These are phyloP conservation scores for Symbiotaphrina buchneri DNA, from an alignment of 495 filamentous ascomycete genomes.

Conservation along the genomic window DNA sequence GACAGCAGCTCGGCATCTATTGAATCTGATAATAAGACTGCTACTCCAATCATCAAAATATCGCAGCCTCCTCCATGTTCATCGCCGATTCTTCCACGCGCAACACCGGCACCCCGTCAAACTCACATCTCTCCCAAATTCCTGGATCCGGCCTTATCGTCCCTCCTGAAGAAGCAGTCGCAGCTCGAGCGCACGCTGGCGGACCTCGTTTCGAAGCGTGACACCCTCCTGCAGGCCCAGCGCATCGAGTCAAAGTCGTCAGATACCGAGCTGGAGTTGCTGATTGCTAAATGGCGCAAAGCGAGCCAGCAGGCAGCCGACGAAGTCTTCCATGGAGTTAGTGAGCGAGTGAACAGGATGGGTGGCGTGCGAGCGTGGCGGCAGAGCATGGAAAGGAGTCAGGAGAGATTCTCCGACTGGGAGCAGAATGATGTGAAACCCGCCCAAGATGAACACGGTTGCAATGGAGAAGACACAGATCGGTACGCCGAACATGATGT, in stretches of 20 bases:
- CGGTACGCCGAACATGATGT: neutral
- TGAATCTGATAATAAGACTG: too few relatives aligned
- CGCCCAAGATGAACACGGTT: conserved; percentile 4
- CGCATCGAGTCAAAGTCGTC: conserved; percentile 3
- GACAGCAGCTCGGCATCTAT: neutral
- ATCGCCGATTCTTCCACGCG: neutral
- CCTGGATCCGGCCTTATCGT: conserved; percentile 1
- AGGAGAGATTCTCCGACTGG: conserved; percentile 4
- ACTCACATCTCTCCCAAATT: neutral
- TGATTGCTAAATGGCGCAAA: conserved; percentile 18
- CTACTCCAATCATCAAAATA: too few relatives aligned
- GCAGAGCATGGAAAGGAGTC: neutral
- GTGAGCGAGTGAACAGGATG: conserved; percentile 6
- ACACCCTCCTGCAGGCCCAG: conserved; percentile 4
- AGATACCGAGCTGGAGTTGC: conserved; percentile 4
- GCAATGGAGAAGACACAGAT: conserved; percentile 1
- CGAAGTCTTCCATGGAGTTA: conserved; percentile 21
- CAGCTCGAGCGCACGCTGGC: conserved; percentile 1
- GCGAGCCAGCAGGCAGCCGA: conserved; percentile 27
- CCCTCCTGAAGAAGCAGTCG: conserved; percentile 3
- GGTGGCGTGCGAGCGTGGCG: neutral
- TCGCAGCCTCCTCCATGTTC: neutral
- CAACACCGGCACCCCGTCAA: too few relatives aligned
- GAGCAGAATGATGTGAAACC: conserved; percentile 7
- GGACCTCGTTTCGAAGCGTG: conserved; percentile 1